Conservation (phyloP, 768 basidiomycete species). For the Lepiota brunneoincarnata region DNA sequence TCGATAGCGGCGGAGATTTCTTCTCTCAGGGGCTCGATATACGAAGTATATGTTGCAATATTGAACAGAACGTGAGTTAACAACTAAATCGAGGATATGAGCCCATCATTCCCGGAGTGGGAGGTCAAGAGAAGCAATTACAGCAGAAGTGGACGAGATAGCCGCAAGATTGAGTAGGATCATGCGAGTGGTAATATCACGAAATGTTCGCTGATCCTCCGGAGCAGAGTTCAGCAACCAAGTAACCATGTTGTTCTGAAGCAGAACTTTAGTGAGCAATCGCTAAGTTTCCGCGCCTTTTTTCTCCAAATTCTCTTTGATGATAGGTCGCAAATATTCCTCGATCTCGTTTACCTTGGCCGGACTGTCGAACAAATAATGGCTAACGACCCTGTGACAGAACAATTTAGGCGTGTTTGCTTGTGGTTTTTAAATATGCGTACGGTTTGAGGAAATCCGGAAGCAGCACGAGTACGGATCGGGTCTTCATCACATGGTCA, state of each 20-base stretch:
- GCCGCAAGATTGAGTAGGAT: slow-evolving; percentile 36
- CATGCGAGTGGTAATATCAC: slow-evolving; percentile 25
- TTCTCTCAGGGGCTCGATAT: slow-evolving; percentile 32
- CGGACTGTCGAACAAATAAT: background rate
- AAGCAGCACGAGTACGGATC: slow-evolving; percentile 31
- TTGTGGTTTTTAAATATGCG: slow-evolving; percentile 9
- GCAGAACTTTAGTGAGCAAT: too few relatives aligned
- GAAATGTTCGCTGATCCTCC: slow-evolving; percentile 21
- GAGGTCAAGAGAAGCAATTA: slow-evolving; percentile 19
- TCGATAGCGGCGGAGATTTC: slow-evolving; percentile 37
- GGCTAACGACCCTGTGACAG: background rate
- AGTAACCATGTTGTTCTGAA: slow-evolving; percentile 36
- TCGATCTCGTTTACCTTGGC: slow-evolving; percentile 1
- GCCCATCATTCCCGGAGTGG: background rate
- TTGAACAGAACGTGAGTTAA: slow-evolving; percentile 36
- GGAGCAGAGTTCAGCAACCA: slow-evolving; percentile 35
- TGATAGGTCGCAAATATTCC: slow-evolving; percentile 2
- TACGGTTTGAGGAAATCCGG: slow-evolving; percentile 42
- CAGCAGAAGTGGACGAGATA: slow-evolving; percentile 35
- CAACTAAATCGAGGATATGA: slow-evolving; percentile 21
- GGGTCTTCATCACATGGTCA: slow-evolving; percentile 28
- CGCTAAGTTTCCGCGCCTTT: background rate
- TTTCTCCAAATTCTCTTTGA: slow-evolving; percentile 8
- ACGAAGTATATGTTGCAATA: slow-evolving; percentile 32
- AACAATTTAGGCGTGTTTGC: background rate